Base-by-base conservation (phyloP, 2,329 filamentous ascomycete species). In the Ascochyta rabiei region DNA sequence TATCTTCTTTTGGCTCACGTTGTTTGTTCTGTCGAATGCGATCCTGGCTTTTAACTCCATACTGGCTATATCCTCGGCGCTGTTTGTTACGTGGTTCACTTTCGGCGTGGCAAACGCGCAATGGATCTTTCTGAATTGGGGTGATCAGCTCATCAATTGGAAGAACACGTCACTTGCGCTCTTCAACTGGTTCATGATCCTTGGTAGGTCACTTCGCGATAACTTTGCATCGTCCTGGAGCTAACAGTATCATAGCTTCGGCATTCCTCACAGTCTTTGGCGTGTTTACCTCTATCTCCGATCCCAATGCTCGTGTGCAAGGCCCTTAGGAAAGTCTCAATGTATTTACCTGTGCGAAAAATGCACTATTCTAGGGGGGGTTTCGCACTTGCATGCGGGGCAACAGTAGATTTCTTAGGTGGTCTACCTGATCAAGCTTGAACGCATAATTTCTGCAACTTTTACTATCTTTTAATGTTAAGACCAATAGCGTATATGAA, bases 21-120 rank as follows among this genome's bases (percentile, higher is more conserved):
- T 86, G 1, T 87, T 85, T 79, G 75, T 89, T 56, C 86, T 90
- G 52, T 85, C 87, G 6, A 81, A 86, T 65, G 84, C 84, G 0
- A 87, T 90, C 8, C 88, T 87, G 0, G 81, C 85, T 37, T 90
- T 90, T 75, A 84, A 83, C 67, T 81, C 83, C 49, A 76, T 90
- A 6, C 76, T 90, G 13, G 82, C 81, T n/a, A 72, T 89, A 28
- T 82, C 89, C 13, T 65, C 63, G 6, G 62, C 85, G 2, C 72
- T 87, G 3, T 87, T 88, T 53, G 84, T 82, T 19, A 84, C 80
- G 47, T 88, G 86, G 48, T 89, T 89, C 71, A 86, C 83, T 23
- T 81, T 73, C 49, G 56, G 56, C 34, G 55, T 67, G 39, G 54
- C 62, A 8, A 61, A 31, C n/a, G 39, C 51, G 26, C 37, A 59